Conservation (phyloP, 306 rosid genomes). For the Quillaja saponaria region DNA sequence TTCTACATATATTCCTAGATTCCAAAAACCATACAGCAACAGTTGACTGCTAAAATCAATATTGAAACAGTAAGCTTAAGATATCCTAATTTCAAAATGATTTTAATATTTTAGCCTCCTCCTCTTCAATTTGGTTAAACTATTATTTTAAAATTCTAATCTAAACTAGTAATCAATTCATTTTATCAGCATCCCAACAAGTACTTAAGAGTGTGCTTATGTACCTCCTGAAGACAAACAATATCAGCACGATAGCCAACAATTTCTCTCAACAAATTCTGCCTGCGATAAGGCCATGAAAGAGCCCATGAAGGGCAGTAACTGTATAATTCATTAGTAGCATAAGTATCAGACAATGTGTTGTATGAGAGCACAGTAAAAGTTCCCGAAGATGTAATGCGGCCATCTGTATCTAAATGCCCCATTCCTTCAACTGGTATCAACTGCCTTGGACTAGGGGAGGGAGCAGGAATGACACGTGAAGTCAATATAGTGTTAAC, state of each 20-base stretch:
- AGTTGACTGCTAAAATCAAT: constrained; percentile 1
- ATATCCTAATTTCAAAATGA: background rate
- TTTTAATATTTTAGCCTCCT: background rate
- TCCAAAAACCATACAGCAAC: background rate
- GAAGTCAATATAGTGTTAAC: constrained; percentile 68
- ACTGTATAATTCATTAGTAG: constrained; percentile 71
- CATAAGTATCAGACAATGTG: constrained; percentile 81
- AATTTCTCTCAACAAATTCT: constrained; percentile 90
- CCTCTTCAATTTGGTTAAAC: too few relatives aligned
- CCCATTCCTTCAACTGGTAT: constrained; percentile 74
- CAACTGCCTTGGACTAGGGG: constrained; percentile 76
- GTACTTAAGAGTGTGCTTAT: constrained; percentile 15
- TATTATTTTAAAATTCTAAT: background rate
- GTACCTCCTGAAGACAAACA: constrained; percentile 99
- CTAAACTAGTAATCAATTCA: constrained; percentile 12
- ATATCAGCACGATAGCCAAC: constrained; percentile 93
- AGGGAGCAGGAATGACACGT: constrained; percentile 95
- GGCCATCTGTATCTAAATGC: constrained; percentile 75
- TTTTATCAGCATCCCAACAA: constrained; percentile 18
- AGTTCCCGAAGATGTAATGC: constrained; percentile 66
- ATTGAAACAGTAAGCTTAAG: constrained; percentile 1
- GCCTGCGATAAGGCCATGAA: constrained; percentile 98
- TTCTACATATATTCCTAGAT: too few relatives aligned
- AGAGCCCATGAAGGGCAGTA: constrained; percentile 99
- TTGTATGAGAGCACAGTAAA: constrained; percentile 94